Evolutionary conservation across 805 yeast species (phyloP).

Genomic region (Hanseniaspora hatyaiensis): DNA sequence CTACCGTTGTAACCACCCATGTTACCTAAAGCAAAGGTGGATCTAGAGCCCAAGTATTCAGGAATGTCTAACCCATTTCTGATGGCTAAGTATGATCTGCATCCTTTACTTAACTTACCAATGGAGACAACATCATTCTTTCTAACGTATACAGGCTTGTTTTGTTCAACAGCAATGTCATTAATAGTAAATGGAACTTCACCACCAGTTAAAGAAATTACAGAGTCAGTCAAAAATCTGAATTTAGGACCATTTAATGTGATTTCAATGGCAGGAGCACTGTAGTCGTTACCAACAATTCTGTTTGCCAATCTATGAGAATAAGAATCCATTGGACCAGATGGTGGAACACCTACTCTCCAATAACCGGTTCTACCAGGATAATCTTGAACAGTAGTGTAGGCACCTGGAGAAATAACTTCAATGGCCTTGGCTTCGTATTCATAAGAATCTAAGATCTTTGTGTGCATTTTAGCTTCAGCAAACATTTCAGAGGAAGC

Average conservation of each 20-base stretch:
- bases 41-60: conserved; percentile 88
- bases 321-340: conserved; percentile 95
- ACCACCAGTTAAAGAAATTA: conserved; percentile 84
- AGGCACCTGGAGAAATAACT: conserved; percentile 78
- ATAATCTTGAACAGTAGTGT: conserved; percentile 91
- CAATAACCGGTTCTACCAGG: conserved; percentile 73
- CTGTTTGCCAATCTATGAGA: conserved; percentile 82
- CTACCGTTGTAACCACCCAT: conserved; percentile 94
- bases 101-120: conserved; percentile 73
- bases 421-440: conserved; percentile 80
- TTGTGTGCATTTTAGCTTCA: conserved; percentile 73
- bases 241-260: conserved; percentile 82
- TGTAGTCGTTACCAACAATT: conserved; percentile 73
- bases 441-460: conserved; percentile 68
- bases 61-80: conserved; percentile 91
- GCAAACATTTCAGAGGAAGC: conserved; percentile 77
- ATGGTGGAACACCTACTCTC: conserved; percentile 85
- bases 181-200: conserved; percentile 53
- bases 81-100: conserved; percentile 80
- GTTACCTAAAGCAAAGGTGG: conserved; percentile 86
- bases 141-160: conserved; percentile 59
- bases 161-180: conserved; percentile 45
- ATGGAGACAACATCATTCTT: conserved; percentile 69
- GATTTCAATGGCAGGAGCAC: conserved; percentile 82
- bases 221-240: conserved; percentile 67